These are phyloP conservation scores for Xylariales sp. DNA, from an alignment of 2,329 filamentous ascomycete species.

Conservation along the genomic window DNA sequence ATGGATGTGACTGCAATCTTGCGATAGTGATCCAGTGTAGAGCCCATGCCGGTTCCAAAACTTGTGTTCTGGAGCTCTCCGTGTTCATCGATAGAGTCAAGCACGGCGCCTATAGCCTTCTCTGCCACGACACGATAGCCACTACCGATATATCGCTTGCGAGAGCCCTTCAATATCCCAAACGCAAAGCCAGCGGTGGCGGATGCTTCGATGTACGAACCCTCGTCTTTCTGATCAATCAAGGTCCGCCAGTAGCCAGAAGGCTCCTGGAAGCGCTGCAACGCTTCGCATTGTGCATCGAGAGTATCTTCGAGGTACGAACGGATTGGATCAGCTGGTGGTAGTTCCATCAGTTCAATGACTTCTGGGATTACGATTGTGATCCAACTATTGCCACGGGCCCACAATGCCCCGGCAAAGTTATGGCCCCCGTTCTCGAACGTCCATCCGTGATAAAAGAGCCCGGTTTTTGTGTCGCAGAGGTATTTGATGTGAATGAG, in stretches of 20 bases:
- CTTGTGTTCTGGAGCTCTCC: constrained; percentile 72
- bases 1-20: constrained; percentile 73
- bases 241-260: constrained; percentile 72
- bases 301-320: constrained; percentile 58
- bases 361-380: constrained; percentile 81
- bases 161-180: constrained; percentile 68
- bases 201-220: constrained; percentile 72
- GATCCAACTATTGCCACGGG: constrained; percentile 65
- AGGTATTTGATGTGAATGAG: constrained; percentile 75
- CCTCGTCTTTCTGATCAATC: constrained; percentile 63
- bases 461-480: constrained; percentile 64
- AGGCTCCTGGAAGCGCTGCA: constrained; percentile 54
- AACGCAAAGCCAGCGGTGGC: constrained; percentile 80
- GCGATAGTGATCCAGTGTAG: constrained; percentile 70
- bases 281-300: constrained; percentile 63
- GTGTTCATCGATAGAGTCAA: constrained; percentile 59
- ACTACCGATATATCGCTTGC: constrained; percentile 63
- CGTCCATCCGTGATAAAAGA: constrained; percentile 82
- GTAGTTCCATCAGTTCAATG: constrained; percentile 65
- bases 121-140: constrained; percentile 59
- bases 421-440: constrained; percentile 65
- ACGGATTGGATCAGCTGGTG: constrained; percentile 59
- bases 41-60: constrained; percentile 76
- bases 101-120: constrained; percentile 62
- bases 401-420: constrained; percentile 55